These are phyloP conservation scores for Salix exigua DNA, from an alignment of 345 rosid genomes.

Conservation along the genomic window DNA sequence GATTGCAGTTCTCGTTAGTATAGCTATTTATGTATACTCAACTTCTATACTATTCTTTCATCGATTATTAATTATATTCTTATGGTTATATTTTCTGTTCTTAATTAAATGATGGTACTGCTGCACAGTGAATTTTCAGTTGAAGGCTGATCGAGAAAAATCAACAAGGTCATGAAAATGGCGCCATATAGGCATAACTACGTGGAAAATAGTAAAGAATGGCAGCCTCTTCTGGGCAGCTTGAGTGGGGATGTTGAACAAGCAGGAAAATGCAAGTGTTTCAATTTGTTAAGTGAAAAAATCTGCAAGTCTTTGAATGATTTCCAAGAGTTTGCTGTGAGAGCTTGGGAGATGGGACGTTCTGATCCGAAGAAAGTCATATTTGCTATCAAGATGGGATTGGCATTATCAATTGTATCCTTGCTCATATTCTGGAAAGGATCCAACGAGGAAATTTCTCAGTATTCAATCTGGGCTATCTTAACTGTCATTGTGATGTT, in stretches of 20 bases:
- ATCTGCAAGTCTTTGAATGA: slow-evolving; percentile 15
- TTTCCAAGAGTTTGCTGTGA: slow-evolving; percentile 19
- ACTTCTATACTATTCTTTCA: too few species aligned
- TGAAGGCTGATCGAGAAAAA: too few species aligned
- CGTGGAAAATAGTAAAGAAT: background rate
- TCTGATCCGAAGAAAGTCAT: slow-evolving; percentile 55
- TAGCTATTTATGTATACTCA: too few species aligned
- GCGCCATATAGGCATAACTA: background rate
- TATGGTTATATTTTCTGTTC: background rate
- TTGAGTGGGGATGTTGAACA: background rate
- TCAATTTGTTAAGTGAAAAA: background rate
- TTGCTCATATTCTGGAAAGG: slow-evolving; percentile 55
- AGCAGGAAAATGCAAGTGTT: background rate
- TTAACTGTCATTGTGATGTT: slow-evolving; percentile 82
- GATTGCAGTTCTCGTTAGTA: too few species aligned
- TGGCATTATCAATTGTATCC: slow-evolving; percentile 50
- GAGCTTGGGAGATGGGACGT: slow-evolving; percentile 55
- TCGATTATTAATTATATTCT: background rate
- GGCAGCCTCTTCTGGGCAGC: slow-evolving; percentile 2
- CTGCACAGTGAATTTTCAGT: background rate
- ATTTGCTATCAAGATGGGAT: slow-evolving; percentile 72
- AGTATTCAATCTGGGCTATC: slow-evolving; percentile 80
- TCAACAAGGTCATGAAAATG: background rate
- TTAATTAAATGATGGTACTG: background rate
- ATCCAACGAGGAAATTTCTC: slow-evolving; percentile 33